phyloP scores from a whole-genome alignment of 164 flowering plant genomes.

The Annona cherimola region DNA sequence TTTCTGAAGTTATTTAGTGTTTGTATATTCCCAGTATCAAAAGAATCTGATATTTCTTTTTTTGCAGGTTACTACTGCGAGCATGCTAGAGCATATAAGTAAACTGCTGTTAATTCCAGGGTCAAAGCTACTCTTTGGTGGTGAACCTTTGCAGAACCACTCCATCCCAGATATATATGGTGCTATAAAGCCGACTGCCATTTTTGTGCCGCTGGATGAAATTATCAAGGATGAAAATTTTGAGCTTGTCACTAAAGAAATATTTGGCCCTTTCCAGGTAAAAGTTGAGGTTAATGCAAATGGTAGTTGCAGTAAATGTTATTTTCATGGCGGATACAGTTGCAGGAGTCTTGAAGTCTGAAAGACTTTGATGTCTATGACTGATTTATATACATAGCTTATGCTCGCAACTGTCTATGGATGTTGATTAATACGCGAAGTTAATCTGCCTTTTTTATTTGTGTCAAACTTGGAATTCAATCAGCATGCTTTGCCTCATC shows the following conservation, averaged over 20 bases:
- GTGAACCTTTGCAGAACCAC: conserved; percentile 73
- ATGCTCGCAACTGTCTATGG: too few relatives aligned
- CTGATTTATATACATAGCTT: too few relatives aligned
- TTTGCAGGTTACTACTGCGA: conserved; percentile 71
- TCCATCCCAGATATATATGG: conserved; percentile 85
- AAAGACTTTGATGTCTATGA: too few relatives aligned
- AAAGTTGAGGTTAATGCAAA: background rate
- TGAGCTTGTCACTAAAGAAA: conserved; percentile 82
- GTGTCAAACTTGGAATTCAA: too few relatives aligned
- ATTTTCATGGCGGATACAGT: too few relatives aligned
- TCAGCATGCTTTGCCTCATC: too few relatives aligned
- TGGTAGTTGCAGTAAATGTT: too few relatives aligned
- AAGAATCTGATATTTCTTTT: background rate
- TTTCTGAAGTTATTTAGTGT: too few relatives aligned
- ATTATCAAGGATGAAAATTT: conserved; percentile 66
- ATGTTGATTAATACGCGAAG: too few relatives aligned
- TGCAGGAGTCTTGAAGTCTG: too few relatives aligned
- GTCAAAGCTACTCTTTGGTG: conserved; percentile 85
- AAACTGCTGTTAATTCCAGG: conserved; percentile 81
- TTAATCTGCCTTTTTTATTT: too few relatives aligned
- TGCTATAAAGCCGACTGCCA: conserved; percentile 88
- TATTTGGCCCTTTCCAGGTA: conserved; percentile 99
- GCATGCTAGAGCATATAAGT: conserved; percentile 74
- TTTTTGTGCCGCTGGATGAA: conserved; percentile 84
- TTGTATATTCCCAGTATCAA: background rate